Evolutionary conservation across 805 yeast species (phyloP).

Genomic region (Candida koratica): DNA sequence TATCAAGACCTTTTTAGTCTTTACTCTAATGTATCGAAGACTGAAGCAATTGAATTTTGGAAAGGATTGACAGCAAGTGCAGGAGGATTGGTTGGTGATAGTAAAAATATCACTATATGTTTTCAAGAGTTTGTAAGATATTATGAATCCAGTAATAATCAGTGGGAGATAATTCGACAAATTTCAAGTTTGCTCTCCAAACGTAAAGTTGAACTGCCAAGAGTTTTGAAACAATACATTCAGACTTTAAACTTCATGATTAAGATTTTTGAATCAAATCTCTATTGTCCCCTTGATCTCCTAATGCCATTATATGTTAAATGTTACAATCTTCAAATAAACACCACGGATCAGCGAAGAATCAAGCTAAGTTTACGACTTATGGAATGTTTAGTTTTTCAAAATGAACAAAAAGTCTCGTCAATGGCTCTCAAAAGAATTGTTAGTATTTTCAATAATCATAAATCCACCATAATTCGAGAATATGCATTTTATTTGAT

Average conservation of each 20-base stretch:
- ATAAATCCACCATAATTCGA: slow-evolving; percentile 4
- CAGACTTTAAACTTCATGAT: slow-evolving; percentile 29
- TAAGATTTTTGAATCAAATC: slow-evolving; percentile 38
- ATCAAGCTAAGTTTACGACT: slow-evolving; percentile 39
- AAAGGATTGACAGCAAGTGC: slow-evolving; percentile 50
- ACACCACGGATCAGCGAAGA: slow-evolving; percentile 38
- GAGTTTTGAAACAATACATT: slow-evolving; percentile 19
- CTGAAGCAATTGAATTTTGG: slow-evolving; percentile 40
- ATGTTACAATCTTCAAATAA: slow-evolving; percentile 54
- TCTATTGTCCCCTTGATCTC: slow-evolving; percentile 29
- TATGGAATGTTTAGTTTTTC: slow-evolving; percentile 36
- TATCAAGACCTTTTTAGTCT: slow-evolving; percentile 9
- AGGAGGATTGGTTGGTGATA: slow-evolving; percentile 55
- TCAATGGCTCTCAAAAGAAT: slow-evolving; percentile 8
- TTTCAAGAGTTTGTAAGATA: slow-evolving; percentile 30
- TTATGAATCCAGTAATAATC: neutral
- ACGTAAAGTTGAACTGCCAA: slow-evolving; percentile 11
- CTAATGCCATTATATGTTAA: slow-evolving; percentile 41
- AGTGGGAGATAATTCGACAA: slow-evolving; percentile 12
- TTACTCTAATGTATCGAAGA: neutral
- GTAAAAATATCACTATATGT: slow-evolving; percentile 40
- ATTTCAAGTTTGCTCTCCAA: slow-evolving; percentile 19
- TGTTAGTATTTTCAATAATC: slow-evolving; percentile 2
- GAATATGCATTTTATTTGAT: slow-evolving; percentile 7
- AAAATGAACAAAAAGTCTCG: slow-evolving; percentile 8